A percentile compares a stretch with the other conserved stretches of the same genome.
phyloP scores from a whole-genome alignment of 1,284 basidiomycete genomes.

The Ustilago esculenta region DNA sequence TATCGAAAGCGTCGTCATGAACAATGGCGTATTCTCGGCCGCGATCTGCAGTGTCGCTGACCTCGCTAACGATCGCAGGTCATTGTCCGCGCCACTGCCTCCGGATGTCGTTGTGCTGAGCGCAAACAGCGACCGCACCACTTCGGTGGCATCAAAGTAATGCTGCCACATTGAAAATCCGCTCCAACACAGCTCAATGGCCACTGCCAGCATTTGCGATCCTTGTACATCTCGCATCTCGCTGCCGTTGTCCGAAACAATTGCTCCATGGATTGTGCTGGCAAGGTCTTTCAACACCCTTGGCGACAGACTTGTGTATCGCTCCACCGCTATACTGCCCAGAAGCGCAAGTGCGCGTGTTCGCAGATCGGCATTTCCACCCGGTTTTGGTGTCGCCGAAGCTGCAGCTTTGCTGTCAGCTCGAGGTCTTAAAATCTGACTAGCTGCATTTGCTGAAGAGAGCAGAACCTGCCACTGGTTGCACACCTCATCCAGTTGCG shows the following conservation, averaged over 20 bases:
- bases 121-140: constrained; percentile 84
- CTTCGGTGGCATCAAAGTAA: constrained; percentile 88
- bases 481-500: constrained; percentile 42
- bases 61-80: constrained; percentile 71
- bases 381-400: background rate
- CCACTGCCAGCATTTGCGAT: constrained; percentile 73
- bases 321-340: constrained; percentile 79
- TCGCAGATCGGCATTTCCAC: constrained; percentile 10
- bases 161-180: constrained; percentile 95
- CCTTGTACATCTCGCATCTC: constrained; percentile 66
- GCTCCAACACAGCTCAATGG: constrained; percentile 86
- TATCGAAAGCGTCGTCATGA: constrained; percentile 92
- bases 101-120: constrained; percentile 67
- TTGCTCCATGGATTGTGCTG: constrained; percentile 74
- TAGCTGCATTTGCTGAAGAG: constrained; percentile 3
- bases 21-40: constrained; percentile 82
- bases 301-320: constrained; percentile 82
- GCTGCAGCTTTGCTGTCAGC: constrained; percentile 7
- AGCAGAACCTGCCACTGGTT: constrained; percentile 61
- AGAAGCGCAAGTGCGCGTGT: constrained; percentile 37
- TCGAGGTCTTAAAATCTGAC: background rate
- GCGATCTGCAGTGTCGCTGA: constrained; percentile 86
- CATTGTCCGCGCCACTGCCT: constrained; percentile 12
- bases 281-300: constrained; percentile 80
- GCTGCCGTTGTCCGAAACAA: constrained; percentile 22